Evolutionary conservation across 192 early-diverging fungal species (phyloP), one percentile per base, ranked within the genome.

Genomic region (Coemansia asiatica): DNA sequence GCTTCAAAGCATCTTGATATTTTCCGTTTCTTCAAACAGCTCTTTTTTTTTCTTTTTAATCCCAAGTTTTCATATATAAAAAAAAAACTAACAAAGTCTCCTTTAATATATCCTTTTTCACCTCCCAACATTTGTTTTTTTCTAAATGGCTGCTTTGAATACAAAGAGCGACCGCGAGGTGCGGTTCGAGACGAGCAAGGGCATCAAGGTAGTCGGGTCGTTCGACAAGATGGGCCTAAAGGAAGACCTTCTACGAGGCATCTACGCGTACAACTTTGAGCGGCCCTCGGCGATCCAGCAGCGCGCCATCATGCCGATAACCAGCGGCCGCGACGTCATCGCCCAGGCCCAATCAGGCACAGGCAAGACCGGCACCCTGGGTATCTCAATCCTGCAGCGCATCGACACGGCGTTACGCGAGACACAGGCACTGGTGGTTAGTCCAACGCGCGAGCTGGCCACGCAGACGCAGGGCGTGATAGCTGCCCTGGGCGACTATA

Each of bases 211-310:
- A 23, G 89, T 94, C 33, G 75, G 87, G 27, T 90, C 95, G 7
- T 99, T 99, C 60, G 97, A 97, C 78, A 82, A 90, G n/a, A 92
- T 99, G 82, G 89, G 90, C n/a, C 84, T 99, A 63, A 99, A 99
- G 76, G 95, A 97, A 64, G 95, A 98, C 68, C 83, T 98, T 35
- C 78, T 98, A 54, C 86, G 96, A 67, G 96, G 96, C 54, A 95
- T 98, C 79, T 98, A 96, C 72, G 96, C 95, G 22, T 96, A 97
- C 87, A 95, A 94, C 83, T 97, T 95, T 86, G 97, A 98, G 74
- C 92, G 92, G 71, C 97, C 95, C 4, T 97, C 95, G 4, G 94
- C 97, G 60, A 98, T 98, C 84, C 97, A 98, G 79, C 97, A 98
- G 81, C 89, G 97, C 81, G 95, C 95, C 44, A 98, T 97, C 61